Conservation (phyloP, 345 rosid genomes). For the Gossypium arboreum region DNA sequence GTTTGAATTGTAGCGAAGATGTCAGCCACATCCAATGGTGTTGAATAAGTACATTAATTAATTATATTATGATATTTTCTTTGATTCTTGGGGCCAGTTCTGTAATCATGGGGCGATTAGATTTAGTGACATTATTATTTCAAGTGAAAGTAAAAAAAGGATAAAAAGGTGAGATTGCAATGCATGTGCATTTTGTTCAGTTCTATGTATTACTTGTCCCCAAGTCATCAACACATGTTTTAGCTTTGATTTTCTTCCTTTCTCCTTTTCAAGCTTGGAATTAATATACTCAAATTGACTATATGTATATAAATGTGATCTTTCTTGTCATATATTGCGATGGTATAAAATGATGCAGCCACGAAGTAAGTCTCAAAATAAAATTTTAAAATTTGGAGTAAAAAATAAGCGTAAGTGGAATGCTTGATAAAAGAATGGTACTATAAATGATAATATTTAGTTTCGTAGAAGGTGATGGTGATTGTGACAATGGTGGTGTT, state of each 20-base stretch:
- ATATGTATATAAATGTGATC: too few species aligned
- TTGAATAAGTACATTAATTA: not conserved
- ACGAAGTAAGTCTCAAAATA: too few species aligned
- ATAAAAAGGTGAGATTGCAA: constrained; percentile 9
- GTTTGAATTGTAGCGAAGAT: constrained; percentile 30
- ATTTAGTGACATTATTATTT: not conserved
- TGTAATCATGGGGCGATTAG: constrained; percentile 11
- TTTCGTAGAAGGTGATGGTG: too few species aligned
- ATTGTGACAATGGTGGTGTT: too few species aligned
- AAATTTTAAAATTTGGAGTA: too few species aligned
- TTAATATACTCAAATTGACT: too few species aligned
- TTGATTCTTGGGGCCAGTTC: not conserved
- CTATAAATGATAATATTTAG: too few species aligned
- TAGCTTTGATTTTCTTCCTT: not conserved
- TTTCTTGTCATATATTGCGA: too few species aligned
- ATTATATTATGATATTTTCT: not conserved
- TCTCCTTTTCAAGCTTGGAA: not conserved
- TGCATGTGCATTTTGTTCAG: not conserved
- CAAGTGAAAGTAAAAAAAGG: not conserved
- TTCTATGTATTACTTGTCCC: not conserved
- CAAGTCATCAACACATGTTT: not conserved
- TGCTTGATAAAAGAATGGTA: too few species aligned
- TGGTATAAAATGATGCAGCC: too few species aligned
- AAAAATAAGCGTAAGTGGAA: too few species aligned
- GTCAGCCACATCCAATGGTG: constrained; percentile 17